phyloP scores from a whole-genome alignment of 805 yeast genomes.

The Monosporozyma servazzii region DNA sequence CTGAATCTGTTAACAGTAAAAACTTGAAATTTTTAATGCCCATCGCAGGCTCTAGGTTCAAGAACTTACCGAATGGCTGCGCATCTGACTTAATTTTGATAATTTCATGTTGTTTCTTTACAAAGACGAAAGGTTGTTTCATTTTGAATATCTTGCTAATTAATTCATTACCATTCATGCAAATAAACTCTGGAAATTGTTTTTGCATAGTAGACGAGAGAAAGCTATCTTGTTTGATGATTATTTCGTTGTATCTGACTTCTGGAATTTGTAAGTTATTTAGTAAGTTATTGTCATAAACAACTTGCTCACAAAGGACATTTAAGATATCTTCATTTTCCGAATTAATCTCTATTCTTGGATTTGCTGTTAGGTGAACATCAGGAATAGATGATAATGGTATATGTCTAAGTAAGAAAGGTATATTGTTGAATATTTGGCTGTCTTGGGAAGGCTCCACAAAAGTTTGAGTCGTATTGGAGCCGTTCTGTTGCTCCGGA shows the following conservation, averaged over 20 bases:
- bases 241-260: slow-evolving; percentile 32
- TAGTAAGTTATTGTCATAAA: slow-evolving; percentile 37
- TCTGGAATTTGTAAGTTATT: slow-evolving; percentile 48
- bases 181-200: slow-evolving; percentile 18
- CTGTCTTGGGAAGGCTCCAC: background rate
- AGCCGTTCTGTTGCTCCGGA: background rate
- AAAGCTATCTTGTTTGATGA: slow-evolving; percentile 14
- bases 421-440: slow-evolving; percentile 47
- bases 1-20: slow-evolving; percentile 34
- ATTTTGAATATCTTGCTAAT: slow-evolving; percentile 19
- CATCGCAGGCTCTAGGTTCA: slow-evolving; percentile 47
- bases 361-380: slow-evolving; percentile 29
- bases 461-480: background rate
- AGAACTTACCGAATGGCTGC: slow-evolving; percentile 46
- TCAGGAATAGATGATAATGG: slow-evolving; percentile 57
- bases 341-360: slow-evolving; percentile 11
- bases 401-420: slow-evolving; percentile 56
- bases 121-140: slow-evolving; percentile 24
- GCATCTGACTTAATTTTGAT: slow-evolving; percentile 40
- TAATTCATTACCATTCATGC: slow-evolving; percentile 21
- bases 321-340: slow-evolving; percentile 20
- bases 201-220: slow-evolving; percentile 14
- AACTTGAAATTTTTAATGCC: slow-evolving; percentile 45
- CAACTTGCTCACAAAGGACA: slow-evolving; percentile 25
- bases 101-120: slow-evolving; percentile 27